Conservation (phyloP, 176 grass and related monocot genomes). For the Musa beccarii region DNA sequence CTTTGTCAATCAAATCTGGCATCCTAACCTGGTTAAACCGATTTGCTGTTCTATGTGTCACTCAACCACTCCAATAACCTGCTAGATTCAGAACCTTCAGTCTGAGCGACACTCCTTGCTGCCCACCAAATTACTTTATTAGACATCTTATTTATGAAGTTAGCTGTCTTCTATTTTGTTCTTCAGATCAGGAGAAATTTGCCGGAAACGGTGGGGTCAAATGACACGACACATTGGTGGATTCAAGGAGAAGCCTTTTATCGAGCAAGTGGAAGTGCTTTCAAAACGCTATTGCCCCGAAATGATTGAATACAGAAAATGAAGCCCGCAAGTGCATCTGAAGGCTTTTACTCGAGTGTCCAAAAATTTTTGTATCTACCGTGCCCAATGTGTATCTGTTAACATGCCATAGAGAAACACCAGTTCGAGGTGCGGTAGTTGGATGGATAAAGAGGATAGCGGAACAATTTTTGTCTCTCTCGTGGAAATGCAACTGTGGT, state of each 20-base stretch:
- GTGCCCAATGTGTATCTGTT: not conserved
- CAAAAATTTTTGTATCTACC: accelerated
- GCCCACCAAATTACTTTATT: not conserved
- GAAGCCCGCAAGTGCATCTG: not conserved
- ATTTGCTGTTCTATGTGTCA: no score
- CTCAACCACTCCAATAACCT: no score
- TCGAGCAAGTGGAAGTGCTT: slow-evolving; percentile 63
- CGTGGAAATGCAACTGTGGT: no score
- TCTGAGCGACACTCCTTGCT: not conserved
- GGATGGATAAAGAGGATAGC: not conserved
- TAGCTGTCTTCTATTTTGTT: not conserved
- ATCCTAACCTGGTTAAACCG: no score
- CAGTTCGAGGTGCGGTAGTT: not conserved
- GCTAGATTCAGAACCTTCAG: no score
- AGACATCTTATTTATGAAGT: not conserved
- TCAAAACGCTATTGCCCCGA: slow-evolving; percentile 45
- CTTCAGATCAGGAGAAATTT: slow-evolving; percentile 55
- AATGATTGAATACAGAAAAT: slow-evolving; percentile 51
- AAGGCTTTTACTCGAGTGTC: not conserved
- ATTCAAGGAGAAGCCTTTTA: slow-evolving; percentile 52
- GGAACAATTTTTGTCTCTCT: not conserved
- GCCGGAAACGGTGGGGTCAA: slow-evolving; percentile 55
- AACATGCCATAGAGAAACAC: not conserved
- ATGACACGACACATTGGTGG: slow-evolving; percentile 50
- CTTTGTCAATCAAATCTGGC: no score